Percentiles rank a stretch among this genome's conserved stretches.
Conservation (phyloP, 2,329 filamentous ascomycete species). For the Pseudocercospora vitis region DNA sequence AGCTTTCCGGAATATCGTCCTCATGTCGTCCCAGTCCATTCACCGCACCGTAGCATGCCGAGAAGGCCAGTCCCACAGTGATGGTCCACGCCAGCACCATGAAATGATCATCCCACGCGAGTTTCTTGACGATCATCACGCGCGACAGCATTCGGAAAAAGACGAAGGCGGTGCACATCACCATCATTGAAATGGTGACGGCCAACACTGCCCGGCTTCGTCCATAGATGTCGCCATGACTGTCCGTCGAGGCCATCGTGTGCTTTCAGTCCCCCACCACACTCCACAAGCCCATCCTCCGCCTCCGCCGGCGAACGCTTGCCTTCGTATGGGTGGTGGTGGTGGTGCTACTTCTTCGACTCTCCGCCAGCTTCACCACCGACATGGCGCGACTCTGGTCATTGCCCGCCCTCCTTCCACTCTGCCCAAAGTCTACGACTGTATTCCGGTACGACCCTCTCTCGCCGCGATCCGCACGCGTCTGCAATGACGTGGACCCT, state of each 20-base stretch:
- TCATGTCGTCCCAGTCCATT: slow-evolving; percentile 71
- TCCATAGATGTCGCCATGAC: slow-evolving; percentile 34
- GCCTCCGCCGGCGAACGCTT: not conserved
- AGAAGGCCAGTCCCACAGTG: slow-evolving; percentile 65
- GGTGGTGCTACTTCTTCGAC: slow-evolving; percentile 9
- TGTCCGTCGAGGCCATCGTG: slow-evolving; percentile 23
- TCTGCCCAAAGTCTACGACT: too few relatives aligned
- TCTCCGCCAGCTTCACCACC: slow-evolving; percentile 7
- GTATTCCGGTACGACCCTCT: too few relatives aligned
- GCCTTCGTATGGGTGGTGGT: slow-evolving; percentile 3
- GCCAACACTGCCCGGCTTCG: slow-evolving; percentile 58
- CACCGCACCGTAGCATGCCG: slow-evolving; percentile 63
- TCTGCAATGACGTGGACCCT: not conserved
- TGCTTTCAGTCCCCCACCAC: slow-evolving; percentile 10
- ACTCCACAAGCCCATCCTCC: slow-evolving; percentile 20
- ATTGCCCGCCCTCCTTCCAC: not conserved
- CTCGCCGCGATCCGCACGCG: not conserved
- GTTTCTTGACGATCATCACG: slow-evolving; percentile 67
- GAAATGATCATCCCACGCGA: slow-evolving; percentile 76
- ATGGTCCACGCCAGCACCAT: slow-evolving; percentile 78
- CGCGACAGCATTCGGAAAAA: slow-evolving; percentile 71
- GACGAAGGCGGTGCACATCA: slow-evolving; percentile 72
- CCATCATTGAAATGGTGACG: slow-evolving; percentile 68
- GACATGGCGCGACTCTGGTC: slow-evolving; percentile 8
- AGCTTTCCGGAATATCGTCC: slow-evolving; percentile 54